Evolutionary conservation across 768 basidiomycete genomes (phyloP).

Genomic region (Gautieria morchelliformis): DNA sequence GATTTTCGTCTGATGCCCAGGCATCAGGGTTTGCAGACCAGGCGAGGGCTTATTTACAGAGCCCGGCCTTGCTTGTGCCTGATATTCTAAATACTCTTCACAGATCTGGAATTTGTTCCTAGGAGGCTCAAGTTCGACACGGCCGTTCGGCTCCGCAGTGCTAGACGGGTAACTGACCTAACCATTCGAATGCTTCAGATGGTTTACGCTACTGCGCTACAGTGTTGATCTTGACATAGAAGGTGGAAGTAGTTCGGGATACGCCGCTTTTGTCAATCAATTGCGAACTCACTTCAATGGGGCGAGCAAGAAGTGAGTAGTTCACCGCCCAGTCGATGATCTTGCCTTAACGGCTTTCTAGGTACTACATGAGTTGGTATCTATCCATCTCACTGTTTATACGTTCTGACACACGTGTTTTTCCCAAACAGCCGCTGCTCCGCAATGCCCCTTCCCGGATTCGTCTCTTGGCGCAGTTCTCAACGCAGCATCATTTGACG

Average conservation of each 20-base stretch:
- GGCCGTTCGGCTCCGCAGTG: conserved; percentile 64
- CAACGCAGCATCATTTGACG: conserved; percentile 56
- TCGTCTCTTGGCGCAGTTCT: conserved; percentile 48
- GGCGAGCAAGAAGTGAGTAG: conserved; percentile 42
- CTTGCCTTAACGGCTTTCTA: not conserved
- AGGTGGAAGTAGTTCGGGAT: conserved; percentile 43
- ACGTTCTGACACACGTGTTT: too few species aligned
- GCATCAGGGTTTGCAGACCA: conserved; percentile 52
- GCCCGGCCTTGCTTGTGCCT: not conserved
- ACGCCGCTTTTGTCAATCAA: conserved; percentile 44
- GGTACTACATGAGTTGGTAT: conserved; percentile 4
- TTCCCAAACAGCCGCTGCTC: conserved; percentile 35
- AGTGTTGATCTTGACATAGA: conserved; percentile 67
- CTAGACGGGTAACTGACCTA: conserved; percentile 48
- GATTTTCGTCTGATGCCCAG: conserved; percentile 49
- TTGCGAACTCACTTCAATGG: conserved; percentile 42
- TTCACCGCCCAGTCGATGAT: not conserved
- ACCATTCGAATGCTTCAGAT: not conserved
- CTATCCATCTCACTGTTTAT: not conserved
- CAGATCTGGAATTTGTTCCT: conserved; percentile 63
- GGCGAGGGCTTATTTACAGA: not conserved
- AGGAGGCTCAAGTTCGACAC: conserved; percentile 48
- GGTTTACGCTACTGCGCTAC: not conserved
- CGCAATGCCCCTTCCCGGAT: conserved; percentile 62
- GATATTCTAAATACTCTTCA: not conserved